A percentile compares a stretch with the other conserved stretches of the same genome.
Conservation (phyloP, 805 yeast species). For the Groenewaldozyma tartarivorans region DNA sequence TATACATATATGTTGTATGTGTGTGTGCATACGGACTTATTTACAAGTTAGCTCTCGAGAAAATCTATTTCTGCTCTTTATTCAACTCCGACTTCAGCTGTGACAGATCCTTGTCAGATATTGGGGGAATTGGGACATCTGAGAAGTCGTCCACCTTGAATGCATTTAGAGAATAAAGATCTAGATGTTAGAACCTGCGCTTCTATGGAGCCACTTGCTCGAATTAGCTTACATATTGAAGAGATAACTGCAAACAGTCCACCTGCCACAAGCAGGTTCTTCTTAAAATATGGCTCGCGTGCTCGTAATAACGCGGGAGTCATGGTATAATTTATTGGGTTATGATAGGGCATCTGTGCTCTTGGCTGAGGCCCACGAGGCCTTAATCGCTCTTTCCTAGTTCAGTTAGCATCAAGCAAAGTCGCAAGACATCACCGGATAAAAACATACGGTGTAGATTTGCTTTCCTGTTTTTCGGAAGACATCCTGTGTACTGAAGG, state of each 20-base stretch:
- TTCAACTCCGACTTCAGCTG: slow-evolving; percentile 19
- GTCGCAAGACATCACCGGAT: too few species aligned
- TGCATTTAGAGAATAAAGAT: slow-evolving; percentile 14
- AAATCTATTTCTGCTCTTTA: neutral
- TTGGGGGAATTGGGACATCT: slow-evolving; percentile 92
- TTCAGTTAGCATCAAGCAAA: too few species aligned
- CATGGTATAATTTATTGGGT: slow-evolving; percentile 70
- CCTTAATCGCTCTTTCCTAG: too few species aligned
- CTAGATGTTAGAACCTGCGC: slow-evolving; percentile 8
- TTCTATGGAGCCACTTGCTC: too few species aligned
- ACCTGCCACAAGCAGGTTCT: slow-evolving; percentile 56
- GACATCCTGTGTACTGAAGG: too few species aligned
- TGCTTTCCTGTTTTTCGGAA: too few species aligned
- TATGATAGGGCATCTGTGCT: slow-evolving; percentile 32
- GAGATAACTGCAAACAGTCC: slow-evolving; percentile 54
- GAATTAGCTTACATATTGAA: slow-evolving; percentile 56
- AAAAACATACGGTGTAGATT: too few species aligned
- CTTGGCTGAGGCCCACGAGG: neutral
- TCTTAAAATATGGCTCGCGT: slow-evolving; percentile 75
- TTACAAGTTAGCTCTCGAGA: neutral
- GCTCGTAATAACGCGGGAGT: slow-evolving; percentile 92
- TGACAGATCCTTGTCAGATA: slow-evolving; percentile 66
- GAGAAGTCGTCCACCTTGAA: slow-evolving; percentile 64
- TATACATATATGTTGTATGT: too few species aligned
- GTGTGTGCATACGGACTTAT: too few species aligned